A percentile compares a stretch with the other conserved stretches of the same genome.
Evolutionary conservation across 352 stramenopile species (phyloP).

Genomic region (Globisporangium takayamanum): DNA sequence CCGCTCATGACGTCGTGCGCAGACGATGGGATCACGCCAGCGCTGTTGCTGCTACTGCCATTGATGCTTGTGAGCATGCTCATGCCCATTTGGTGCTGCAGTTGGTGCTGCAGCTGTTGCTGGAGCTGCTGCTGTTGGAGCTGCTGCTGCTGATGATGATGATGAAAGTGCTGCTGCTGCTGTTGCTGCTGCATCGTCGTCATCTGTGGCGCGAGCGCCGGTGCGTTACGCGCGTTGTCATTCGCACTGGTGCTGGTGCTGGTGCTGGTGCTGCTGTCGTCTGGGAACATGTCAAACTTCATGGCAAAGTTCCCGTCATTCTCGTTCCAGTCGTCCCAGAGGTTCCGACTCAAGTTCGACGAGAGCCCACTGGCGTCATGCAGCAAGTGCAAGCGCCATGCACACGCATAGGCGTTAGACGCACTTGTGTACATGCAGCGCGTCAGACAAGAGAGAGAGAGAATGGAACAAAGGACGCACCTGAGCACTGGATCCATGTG

Average conservation of each 20-base stretch:
- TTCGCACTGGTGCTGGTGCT: conserved; percentile 16
- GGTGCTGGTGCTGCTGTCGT: conserved; percentile 30
- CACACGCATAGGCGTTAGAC: not conserved
- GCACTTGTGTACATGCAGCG: conserved; percentile 1
- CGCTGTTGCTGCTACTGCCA: not conserved
- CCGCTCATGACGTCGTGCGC: conserved; percentile 11
- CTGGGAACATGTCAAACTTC: conserved; percentile 68
- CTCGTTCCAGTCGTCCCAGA: conserved; percentile 88
- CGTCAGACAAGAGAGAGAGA: not conserved
- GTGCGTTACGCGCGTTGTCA: conserved; percentile 2
- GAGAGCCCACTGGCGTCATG: conserved; percentile 44
- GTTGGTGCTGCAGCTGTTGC: conserved; percentile 14
- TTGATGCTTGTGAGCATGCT: conserved; percentile 6
- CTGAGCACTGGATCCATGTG: conserved; percentile 67
- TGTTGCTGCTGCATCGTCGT: conserved; percentile 14
- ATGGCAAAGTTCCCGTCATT: conserved; percentile 54
- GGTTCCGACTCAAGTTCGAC: conserved; percentile 76
- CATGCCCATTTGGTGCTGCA: conserved; percentile 11
- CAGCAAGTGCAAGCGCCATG: not conserved
- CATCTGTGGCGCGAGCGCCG: not conserved
- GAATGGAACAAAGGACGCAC: conserved; percentile 22
- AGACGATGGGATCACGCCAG: conserved; percentile 11
- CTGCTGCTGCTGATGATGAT: not conserved
- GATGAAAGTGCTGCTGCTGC: conserved; percentile 1
- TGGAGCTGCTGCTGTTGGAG: conserved; percentile 5